Conservation (phyloP, 176 grass and related monocot genomes). For the Otatea glauca region DNA sequence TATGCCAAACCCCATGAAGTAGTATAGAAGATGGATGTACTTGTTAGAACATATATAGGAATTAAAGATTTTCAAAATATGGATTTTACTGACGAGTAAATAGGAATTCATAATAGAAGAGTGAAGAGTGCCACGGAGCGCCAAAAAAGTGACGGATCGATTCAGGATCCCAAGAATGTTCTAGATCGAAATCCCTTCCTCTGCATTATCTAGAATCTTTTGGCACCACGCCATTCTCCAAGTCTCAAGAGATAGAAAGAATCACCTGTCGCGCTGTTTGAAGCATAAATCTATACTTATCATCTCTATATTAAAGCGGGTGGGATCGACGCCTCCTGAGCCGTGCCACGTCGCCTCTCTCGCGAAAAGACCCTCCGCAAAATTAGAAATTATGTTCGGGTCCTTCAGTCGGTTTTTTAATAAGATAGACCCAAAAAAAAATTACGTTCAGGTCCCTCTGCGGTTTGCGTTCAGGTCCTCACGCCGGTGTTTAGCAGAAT, state of each 20-base stretch:
- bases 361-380: too few relatives aligned
- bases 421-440: too few relatives aligned
- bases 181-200: constrained; percentile 12
- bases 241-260: not conserved
- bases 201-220: constrained; percentile 33
- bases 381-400: too few relatives aligned
- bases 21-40: not conserved
- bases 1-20: constrained; percentile 5
- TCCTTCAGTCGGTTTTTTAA: too few relatives aligned
- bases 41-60: not conserved
- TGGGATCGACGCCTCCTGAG: too few relatives aligned
- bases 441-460: too few relatives aligned
- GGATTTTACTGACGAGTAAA: not conserved
- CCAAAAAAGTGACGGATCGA: not conserved
- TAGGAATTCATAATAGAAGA: not conserved
- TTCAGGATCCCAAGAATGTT: not conserved
- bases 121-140: not conserved
- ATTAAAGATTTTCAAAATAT: not conserved
- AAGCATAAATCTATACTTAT: not conserved
- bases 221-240: not conserved
- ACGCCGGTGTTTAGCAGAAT: too few relatives aligned
- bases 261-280: not conserved
- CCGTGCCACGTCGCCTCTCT: too few relatives aligned
- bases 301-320: too few relatives aligned
- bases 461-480: too few relatives aligned